Evolutionary conservation across 2,329 filamentous ascomycete genomes (phyloP).

Genomic region (Fusarium drepaniforme): DNA sequence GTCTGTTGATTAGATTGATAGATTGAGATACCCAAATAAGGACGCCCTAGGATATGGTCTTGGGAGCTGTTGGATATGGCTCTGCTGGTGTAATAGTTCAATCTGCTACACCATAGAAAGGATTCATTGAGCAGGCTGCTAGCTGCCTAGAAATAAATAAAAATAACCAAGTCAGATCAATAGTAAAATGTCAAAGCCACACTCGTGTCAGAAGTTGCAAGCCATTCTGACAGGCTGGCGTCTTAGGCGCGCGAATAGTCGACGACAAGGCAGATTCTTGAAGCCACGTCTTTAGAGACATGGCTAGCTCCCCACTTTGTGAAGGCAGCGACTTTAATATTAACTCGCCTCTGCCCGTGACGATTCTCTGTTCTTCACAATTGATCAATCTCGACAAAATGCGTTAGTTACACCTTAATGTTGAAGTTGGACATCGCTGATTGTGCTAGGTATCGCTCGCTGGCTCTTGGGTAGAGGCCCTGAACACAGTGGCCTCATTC

Average conservation of each 20-base stretch:
- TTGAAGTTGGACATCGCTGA: not conserved
- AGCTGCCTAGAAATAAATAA: not conserved
- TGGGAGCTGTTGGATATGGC: not conserved
- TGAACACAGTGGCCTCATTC: slow-evolving; percentile 34
- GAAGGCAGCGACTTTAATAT: slow-evolving; percentile 40
- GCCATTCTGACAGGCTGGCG: slow-evolving; percentile 7
- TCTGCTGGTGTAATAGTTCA: not conserved
- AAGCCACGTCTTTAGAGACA: slow-evolving; percentile 33
- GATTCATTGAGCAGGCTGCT: not conserved
- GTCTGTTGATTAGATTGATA: slow-evolving; percentile 56
- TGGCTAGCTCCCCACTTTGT: slow-evolving; percentile 30
- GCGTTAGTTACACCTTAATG: slow-evolving; percentile 18
- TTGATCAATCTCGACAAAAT: slow-evolving; percentile 9
- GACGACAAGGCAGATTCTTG: slow-evolving; percentile 24
- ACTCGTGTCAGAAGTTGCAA: not conserved
- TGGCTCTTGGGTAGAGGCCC: slow-evolving; percentile 37
- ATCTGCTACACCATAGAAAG: not conserved
- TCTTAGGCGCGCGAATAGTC: slow-evolving; percentile 9
- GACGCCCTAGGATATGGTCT: not conserved
- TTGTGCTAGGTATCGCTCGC: slow-evolving; percentile 30
- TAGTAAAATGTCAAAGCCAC: not conserved
- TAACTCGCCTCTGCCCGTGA: not conserved
- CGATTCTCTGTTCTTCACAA: not conserved
- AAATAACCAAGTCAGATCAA: not conserved
- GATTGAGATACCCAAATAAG: slow-evolving; percentile 29